A percentile compares a stretch with the other conserved stretches of the same genome.
phyloP scores from a whole-genome alignment of 768 basidiomycete species.

The Hydnomerulius pinastri region DNA sequence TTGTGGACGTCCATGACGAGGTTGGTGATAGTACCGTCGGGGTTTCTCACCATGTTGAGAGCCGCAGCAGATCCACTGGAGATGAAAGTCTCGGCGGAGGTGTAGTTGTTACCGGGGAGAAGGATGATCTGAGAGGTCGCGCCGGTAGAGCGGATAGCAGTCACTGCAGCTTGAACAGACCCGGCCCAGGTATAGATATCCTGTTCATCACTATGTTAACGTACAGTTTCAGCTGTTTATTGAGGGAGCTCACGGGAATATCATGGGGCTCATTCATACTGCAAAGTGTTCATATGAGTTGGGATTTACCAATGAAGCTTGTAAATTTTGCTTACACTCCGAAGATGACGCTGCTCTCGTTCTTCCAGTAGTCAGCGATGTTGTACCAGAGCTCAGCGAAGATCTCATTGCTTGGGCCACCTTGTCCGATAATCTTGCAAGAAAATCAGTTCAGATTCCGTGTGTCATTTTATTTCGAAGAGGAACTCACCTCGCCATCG shows the following conservation, averaged over 20 bases:
- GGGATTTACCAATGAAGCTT: not conserved
- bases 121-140: conserved; percentile 58
- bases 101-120: conserved; percentile 60
- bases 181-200: conserved; percentile 49
- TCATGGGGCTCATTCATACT: conserved; percentile 72
- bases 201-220: conserved; percentile 4
- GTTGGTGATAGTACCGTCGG: conserved; percentile 44
- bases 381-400: conserved; percentile 56
- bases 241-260: conserved; percentile 36
- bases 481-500: conserved; percentile 42
- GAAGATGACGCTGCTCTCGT: conserved; percentile 44
- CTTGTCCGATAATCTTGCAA: conserved; percentile 59
- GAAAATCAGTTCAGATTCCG: not conserved
- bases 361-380: conserved; percentile 51
- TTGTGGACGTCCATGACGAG: conserved; percentile 66
- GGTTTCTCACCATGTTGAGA: conserved; percentile 45
- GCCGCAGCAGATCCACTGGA: conserved; percentile 53
- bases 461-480: not conserved
- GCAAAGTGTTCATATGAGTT: not conserved
- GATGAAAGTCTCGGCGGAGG: conserved; percentile 52
- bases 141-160: conserved; percentile 53
- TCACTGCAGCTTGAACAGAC: conserved; percentile 58
- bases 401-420: conserved; percentile 54
- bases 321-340: conserved; percentile 55
- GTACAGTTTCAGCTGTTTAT: no score